A percentile compares a stretch with the other conserved stretches of the same genome.
Conservation (phyloP, 2,329 filamentous ascomycete genomes). For the Lachnellula cervina region DNA sequence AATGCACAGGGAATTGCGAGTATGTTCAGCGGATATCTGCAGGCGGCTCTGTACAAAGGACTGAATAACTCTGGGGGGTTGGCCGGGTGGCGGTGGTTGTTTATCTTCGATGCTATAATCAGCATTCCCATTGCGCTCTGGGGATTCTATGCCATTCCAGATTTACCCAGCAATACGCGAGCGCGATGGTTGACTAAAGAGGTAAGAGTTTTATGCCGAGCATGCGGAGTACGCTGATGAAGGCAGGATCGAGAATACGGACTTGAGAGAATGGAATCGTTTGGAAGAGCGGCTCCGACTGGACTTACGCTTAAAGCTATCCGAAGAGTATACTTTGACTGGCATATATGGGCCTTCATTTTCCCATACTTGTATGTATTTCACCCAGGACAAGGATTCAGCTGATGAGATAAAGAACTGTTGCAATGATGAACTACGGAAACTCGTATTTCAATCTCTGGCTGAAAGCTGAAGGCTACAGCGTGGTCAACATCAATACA, state of each 20-base stretch:
- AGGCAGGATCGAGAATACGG: slow-evolving; percentile 40
- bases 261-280: slow-evolving; percentile 1
- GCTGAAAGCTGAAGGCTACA: slow-evolving; percentile 4
- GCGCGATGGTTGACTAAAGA: slow-evolving; percentile 7
- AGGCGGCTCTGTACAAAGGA: slow-evolving; percentile 20
- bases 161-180: slow-evolving; percentile 7
- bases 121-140: slow-evolving; percentile 24
- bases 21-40: slow-evolving; percentile 29
- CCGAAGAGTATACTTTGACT: slow-evolving; percentile 26
- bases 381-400: slow-evolving; percentile 20
- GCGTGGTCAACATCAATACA: slow-evolving; percentile 1
- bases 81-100: slow-evolving; percentile 24
- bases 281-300: neutral
- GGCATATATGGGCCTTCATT: slow-evolving; percentile 28
- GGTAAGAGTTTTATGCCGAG: too few species aligned
- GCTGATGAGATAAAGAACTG: neutral
- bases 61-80: slow-evolving; percentile 18
- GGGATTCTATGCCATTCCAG: slow-evolving; percentile 21
- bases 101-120: slow-evolving; percentile 33
- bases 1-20: neutral
- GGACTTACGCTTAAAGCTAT: neutral
- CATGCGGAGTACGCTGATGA: too few species aligned
- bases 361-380: slow-evolving; percentile 5
- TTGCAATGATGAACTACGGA: neutral
- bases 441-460: slow-evolving; percentile 6